Evolutionary conservation across 2,329 filamentous ascomycete genomes (phyloP), one percentile per base, ranked within the genome.

Genomic region (Penicillium sp.): DNA sequence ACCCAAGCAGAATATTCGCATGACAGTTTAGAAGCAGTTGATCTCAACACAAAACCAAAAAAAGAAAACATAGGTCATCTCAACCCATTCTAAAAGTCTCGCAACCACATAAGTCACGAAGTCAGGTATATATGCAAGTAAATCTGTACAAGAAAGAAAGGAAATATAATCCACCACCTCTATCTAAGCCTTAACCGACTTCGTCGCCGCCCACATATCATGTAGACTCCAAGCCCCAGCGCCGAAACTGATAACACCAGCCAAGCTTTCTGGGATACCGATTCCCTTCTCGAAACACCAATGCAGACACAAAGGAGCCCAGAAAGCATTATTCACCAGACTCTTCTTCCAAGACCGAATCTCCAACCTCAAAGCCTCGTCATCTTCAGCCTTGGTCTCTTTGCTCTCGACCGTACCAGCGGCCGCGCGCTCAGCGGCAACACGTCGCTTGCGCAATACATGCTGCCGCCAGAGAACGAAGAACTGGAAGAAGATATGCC

Each of bases 271-370:
- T 34, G 81, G 80, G 50, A 89, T 72, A 9, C 72, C 73, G 48
- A 85, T 69, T 0, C 89, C 90, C 53, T 83, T 77, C 56, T 89
- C 85, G 39, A 87, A 72, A 65, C 90, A 88, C 88, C 89, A 96
- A 76, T 97, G 91, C 24, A 93, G 67, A 57, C 90, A 93, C 69
- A 96, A 78, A 31, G 92, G 91, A 52, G 89, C 85, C 85, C 90
- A 96, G 31, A 88, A 86, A 57, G 84, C 68, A 73, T 91, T 92
- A 40, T 86, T 82, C 18, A 85, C 78, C 49, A 93, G 56, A 45
- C 66, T 75, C 67, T 87, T 83, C 67, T 81, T 84, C 79, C 82
- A 86, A 83, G 67, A 63, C 8, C 70, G 67, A 84, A 92, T 56
- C 67, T 72, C 69, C 22, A 64, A 53, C 36, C 67, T 61, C 53